Evolutionary conservation across 2,329 filamentous ascomycete genomes (phyloP).

Genomic region (Alternaria brassicae): DNA sequence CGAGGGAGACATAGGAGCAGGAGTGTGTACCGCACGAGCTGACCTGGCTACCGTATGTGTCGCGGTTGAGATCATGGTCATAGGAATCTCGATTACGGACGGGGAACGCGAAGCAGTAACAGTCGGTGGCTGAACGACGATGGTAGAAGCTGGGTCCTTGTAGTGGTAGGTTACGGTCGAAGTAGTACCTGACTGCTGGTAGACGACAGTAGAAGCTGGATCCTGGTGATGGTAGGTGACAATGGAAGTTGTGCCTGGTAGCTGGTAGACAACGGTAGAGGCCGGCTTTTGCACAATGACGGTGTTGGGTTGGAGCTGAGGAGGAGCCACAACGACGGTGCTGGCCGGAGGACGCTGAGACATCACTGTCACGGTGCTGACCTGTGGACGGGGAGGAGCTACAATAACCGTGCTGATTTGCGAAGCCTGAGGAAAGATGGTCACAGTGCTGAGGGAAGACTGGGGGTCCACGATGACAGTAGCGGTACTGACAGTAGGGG

Average conservation of each 20-base stretch:
- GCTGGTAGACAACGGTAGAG: not conserved
- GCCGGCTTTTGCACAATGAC: not conserved
- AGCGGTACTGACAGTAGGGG: not conserved
- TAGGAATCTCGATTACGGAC: not conserved
- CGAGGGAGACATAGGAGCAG: not conserved
- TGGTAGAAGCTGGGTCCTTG: not conserved
- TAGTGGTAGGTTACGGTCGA: not conserved
- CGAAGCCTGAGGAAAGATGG: not conserved
- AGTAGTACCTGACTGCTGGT: not conserved
- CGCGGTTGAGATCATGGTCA: not conserved
- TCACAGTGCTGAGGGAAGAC: not conserved
- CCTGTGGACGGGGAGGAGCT: not conserved
- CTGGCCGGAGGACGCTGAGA: not conserved
- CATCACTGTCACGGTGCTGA: not conserved
- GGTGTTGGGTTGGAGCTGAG: not conserved
- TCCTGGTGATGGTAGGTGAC: not conserved
- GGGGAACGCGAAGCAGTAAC: constrained; percentile 1
- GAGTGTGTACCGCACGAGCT: not conserved
- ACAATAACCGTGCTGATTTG: not conserved
- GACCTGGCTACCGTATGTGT: not conserved
- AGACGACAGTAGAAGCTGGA: not conserved
- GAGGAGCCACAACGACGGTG: not conserved
- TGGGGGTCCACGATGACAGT: not conserved
- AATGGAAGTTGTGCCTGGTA: not conserved
- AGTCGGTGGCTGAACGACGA: not conserved